Conservation (phyloP, 148 eudicot genomes). For the Simmondsia chinensis region DNA sequence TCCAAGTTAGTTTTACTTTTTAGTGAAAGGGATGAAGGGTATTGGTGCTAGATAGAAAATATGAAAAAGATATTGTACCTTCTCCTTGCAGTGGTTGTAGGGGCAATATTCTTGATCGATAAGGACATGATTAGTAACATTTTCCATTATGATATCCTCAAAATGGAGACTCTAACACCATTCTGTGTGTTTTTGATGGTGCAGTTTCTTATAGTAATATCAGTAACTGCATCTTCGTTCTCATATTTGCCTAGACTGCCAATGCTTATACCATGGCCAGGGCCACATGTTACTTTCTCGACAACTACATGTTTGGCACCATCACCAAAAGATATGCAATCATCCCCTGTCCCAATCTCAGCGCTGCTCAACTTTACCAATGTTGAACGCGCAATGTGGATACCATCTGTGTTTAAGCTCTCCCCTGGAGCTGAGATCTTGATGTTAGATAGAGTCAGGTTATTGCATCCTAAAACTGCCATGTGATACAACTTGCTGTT, state of each 20-base stretch:
- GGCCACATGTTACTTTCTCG: constrained; percentile 33
- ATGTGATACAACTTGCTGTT: no score
- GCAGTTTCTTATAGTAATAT: constrained; percentile 23
- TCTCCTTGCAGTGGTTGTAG: constrained; percentile 1
- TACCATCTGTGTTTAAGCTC: constrained; percentile 48
- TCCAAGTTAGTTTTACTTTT: no score
- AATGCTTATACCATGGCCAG: constrained; percentile 40
- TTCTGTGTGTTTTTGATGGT: constrained; percentile 18
- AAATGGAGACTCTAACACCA: constrained; percentile 37
- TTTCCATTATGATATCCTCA: constrained; percentile 29
- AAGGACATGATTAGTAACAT: constrained; percentile 28
- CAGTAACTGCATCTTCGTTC: constrained; percentile 20
- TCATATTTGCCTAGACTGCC: constrained; percentile 37
- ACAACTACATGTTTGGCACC: constrained; percentile 18
- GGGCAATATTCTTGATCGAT: constrained; percentile 43
- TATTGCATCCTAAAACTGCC: constrained; percentile 13
- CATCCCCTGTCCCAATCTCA: constrained; percentile 31
- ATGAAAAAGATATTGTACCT: no score
- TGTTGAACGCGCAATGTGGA: constrained; percentile 31
- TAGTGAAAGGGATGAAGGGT: no score
- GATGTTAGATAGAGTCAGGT: constrained; percentile 11
- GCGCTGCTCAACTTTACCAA: constrained; percentile 18
- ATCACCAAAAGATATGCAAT: constrained; percentile 42
- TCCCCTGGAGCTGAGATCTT: constrained; percentile 20
- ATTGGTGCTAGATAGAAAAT: no score